Evolutionary conservation across 23 red algal species (phyloP), one percentile per base, ranked within the genome.

Genomic region (Gracilaria domingensis): DNA sequence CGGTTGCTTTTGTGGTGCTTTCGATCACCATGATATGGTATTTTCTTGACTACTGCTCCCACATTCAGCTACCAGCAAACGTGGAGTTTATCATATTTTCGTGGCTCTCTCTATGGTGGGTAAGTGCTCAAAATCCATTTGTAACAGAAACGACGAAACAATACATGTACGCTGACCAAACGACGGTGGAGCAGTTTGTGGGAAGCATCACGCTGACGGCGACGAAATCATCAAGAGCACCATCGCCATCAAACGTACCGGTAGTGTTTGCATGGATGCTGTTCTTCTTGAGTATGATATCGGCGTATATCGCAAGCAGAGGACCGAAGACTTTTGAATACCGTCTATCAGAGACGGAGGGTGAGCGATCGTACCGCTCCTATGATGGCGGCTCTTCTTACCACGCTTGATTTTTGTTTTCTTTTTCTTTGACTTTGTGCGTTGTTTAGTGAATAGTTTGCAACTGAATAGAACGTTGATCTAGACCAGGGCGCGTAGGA

Each of bases 241-340:
- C 85, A 59, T 53, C 69, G 3, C 74, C 85, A 13, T 58, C 85
- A 55, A 89, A 66, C 29, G 85, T 89, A 26, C 85, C 85, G 17
- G 85, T 89, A 35, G 85, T 42, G 4, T 89, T 89, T 42, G 85
- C 85, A 37, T 89, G 85, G 85, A 89, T 89, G 85, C 50, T 89
- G 12, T 28, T 62, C 71, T 16, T 89, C 35, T 21, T 89, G 37
- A 79, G 85, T 37, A 28, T 47, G 8, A 60, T 76, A 23, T 89
- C 85, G 17, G 85, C 85, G 12, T 89, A 73, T 32, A 77, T 89
- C 40, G 85, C 23, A 47, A 79, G 36, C 36, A 67, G 57, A 55
- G 74, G 71, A 35, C 85, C 71, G 26, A 89, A 89, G 48, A 58
- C 42, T 2, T 55, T 89, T 29, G 85, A 89, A 71, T 79, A 80